Percentiles rank a stretch among this genome's conserved stretches.
Conservation (phyloP, 225 moss, liverwort and hornwort genomes). For the Marchantia polymorpha region DNA sequence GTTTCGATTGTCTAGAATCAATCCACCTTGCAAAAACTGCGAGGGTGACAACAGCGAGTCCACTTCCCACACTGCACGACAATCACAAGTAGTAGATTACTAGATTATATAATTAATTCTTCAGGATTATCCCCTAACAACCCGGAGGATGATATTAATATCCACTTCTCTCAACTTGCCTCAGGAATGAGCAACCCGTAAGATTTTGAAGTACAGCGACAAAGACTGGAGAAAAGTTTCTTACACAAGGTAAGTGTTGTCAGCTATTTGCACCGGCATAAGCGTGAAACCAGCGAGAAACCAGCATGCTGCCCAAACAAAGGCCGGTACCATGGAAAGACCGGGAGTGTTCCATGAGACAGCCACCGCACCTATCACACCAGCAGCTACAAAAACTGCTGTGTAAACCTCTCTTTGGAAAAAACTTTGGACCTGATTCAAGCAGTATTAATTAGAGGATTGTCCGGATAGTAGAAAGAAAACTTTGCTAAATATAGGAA, state of each 20-base stretch:
- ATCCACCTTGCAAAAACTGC: constrained; percentile 66
- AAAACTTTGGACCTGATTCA: constrained; percentile 80
- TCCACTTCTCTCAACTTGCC: not conserved
- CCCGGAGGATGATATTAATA: not conserved
- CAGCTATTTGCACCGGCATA: constrained; percentile 86
- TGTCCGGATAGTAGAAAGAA: too few species aligned
- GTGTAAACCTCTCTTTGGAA: constrained; percentile 91
- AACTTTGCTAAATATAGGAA: not conserved
- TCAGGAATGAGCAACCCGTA: not conserved
- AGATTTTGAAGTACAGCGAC: not conserved
- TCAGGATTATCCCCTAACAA: too few species aligned
- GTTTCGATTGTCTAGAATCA: constrained; percentile 50
- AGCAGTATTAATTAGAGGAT: not conserved
- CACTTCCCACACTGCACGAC: constrained; percentile 69
- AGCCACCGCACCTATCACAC: constrained; percentile 74
- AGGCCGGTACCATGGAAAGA: constrained; percentile 84
- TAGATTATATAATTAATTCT: too few species aligned
- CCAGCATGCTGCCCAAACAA: constrained; percentile 92
- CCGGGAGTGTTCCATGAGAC: constrained; percentile 67
- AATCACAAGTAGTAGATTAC: too few species aligned
- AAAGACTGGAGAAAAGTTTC: constrained; percentile 15
- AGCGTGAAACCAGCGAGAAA: constrained; percentile 84
- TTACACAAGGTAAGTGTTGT: constrained; percentile 91
- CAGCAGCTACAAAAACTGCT: constrained; percentile 69
- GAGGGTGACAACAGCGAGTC: constrained; percentile 56